These are phyloP conservation scores for Bipolaris victoriae DNA, from an alignment of 2,329 filamentous ascomycete species.

Conservation along the genomic window DNA sequence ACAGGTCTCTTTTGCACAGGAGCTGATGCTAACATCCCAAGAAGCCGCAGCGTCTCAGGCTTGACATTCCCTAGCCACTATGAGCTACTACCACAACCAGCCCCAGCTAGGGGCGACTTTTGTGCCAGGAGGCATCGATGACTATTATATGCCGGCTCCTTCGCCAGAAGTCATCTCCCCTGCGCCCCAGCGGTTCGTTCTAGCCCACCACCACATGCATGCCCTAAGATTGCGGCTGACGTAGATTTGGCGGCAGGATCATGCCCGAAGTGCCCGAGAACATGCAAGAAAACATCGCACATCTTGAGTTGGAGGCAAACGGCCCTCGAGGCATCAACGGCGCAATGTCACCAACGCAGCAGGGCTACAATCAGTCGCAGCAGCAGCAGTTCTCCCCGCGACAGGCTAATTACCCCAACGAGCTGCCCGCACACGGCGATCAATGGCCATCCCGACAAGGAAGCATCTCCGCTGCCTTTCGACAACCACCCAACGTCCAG, in stretches of 20 bases:
- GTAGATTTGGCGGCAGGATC: constrained; percentile 63
- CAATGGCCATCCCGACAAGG: constrained; percentile 42
- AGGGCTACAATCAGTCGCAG: constrained; percentile 32
- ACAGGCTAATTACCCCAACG: constrained; percentile 38
- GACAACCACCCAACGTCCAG: constrained; percentile 46
- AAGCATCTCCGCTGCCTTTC: constrained; percentile 48
- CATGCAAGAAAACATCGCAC: constrained; percentile 92
- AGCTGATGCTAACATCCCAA: constrained; percentile 35
- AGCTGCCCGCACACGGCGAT: constrained; percentile 27
- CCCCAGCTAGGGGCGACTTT: constrained; percentile 63
- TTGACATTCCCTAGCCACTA: constrained; percentile 27
- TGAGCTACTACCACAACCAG: constrained; percentile 47
- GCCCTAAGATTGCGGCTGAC: constrained; percentile 41
- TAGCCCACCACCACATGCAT: constrained; percentile 24
- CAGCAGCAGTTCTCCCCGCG: constrained; percentile 39
- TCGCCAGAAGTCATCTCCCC: constrained; percentile 70
- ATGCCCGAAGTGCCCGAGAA: constrained; percentile 96
- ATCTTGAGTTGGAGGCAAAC: constrained; percentile 83
- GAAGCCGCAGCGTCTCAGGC: constrained; percentile 15
- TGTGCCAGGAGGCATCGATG: constrained; percentile 70
- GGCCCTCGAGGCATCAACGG: constrained; percentile 43
- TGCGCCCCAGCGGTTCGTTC: constrained; percentile 69
- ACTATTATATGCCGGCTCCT: constrained; percentile 66
- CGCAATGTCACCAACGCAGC: constrained; percentile 40
- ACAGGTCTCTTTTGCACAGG: constrained; percentile 28